Evolutionary conservation across 179 eudicot species (phyloP).

Genomic region (Beta corolliflora): DNA sequence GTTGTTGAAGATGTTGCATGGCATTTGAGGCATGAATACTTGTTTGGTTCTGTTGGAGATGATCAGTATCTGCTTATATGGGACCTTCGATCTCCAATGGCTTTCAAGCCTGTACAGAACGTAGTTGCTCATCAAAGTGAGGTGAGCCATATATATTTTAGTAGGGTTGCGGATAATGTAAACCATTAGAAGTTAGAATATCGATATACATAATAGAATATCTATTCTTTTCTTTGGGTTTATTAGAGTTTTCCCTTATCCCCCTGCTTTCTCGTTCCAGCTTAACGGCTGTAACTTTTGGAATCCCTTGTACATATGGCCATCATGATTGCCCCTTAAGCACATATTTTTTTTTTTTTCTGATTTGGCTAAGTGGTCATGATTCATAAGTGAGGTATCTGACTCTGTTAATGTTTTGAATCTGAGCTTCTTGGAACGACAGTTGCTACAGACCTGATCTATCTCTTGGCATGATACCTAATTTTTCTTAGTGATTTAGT

Average conservation of each 20-base stretch:
- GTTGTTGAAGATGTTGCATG: constrained; percentile 98
- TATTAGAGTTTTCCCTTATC: not conserved
- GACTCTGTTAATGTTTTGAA: not conserved
- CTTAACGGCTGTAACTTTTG: not conserved
- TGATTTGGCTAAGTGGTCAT: not conserved
- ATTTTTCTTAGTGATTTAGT: not conserved
- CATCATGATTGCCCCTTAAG: not conserved
- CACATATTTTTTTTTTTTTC: too few species aligned
- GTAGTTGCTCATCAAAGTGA: constrained; percentile 93
- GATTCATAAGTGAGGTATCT: not conserved
- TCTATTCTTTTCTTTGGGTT: not conserved
- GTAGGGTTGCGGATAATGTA: not conserved
- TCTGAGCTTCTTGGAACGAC: not conserved
- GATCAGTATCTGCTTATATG: constrained; percentile 85
- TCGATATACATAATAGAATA: not conserved
- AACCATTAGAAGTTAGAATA: not conserved
- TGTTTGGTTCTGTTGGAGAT: constrained; percentile 96
- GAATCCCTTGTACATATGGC: too few species aligned
- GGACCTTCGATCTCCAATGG: constrained; percentile 78
- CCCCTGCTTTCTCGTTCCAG: not conserved
- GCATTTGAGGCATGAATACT: constrained; percentile 87
- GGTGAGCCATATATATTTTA: constrained; percentile 43
- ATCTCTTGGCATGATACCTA: not conserved
- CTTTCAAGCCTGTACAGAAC: constrained; percentile 76
- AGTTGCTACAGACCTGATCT: not conserved